Base-by-base conservation (phyloP, 306 rosid genomes). In the Cucurbita moschata region DNA sequence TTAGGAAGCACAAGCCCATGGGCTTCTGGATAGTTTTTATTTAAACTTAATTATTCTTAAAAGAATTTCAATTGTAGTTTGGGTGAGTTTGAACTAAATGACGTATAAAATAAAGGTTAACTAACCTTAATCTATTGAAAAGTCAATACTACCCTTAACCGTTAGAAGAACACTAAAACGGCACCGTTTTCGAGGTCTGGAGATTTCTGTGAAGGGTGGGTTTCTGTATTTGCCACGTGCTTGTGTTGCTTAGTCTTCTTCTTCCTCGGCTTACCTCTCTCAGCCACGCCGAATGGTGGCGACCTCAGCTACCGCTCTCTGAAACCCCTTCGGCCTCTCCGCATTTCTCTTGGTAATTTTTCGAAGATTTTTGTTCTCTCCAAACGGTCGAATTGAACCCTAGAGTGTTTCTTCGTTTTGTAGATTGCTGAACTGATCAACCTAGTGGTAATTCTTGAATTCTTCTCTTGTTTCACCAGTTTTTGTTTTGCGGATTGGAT, bases 221-320 rank as follows among this genome's bases (percentile, higher is more conserved):
- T 19, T 44, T 16, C 38, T n/a, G 10, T 55, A 21, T 12, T 12
- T 19, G 73, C 73, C 73, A 68, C 57, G 73, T 68, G 73, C 40
- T 68, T 49, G 56, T 47, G 14, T 26, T 30, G 43, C 73, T 19
- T 19, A 43, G 40, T 66, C 72, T 66, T 66, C 72, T 35, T 66
- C 65, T 30, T 59, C 72, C 53, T 46, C 73, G 6, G 56, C 73
- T 7, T 7, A 14, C 38, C 18, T 21, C 38, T 44, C 72, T 66
- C 72, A 53, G 73, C 73, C 73, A 49, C 73, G 57, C 54, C 42
- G 40, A 55, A 14, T 7, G 73, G 57, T 68, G 73, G 57, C 43
- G 11, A 19, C 54, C 72, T 66, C 72, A 1, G 57, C n/a, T 44
- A 67, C 72, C 14, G 54, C 6, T 10, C 47, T 16, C 71, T 57